Percentiles rank a stretch among this genome's conserved stretches.
phyloP scores from a whole-genome alignment of 2,329 filamentous ascomycete genomes.

The Aspergillus alliaceus region DNA sequence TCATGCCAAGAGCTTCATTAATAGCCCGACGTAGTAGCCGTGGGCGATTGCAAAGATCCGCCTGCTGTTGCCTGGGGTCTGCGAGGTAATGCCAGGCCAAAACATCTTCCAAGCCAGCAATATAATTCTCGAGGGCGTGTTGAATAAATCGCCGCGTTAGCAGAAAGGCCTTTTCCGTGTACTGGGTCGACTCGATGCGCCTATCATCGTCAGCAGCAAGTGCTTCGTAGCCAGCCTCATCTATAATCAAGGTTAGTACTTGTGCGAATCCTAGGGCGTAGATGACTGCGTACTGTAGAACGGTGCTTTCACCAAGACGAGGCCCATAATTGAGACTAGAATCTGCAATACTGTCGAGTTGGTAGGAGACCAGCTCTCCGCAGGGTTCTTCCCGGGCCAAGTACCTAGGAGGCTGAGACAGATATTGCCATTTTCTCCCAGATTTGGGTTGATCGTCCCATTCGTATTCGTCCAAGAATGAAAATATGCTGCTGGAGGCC shows the following conservation, averaged over 20 bases:
- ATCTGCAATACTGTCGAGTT: conserved; percentile 59
- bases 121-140: conserved; percentile 43
- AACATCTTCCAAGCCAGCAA: conserved; percentile 52
- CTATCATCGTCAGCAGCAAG: conserved; percentile 49
- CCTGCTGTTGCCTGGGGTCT: background rate
- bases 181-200: conserved; percentile 48
- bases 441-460: conserved; percentile 60
- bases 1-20: conserved; percentile 25
- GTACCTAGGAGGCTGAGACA: conserved; percentile 61
- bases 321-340: conserved; percentile 56
- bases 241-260: conserved; percentile 24
- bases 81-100: conserved; percentile 53
- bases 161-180: conserved; percentile 57
- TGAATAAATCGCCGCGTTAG: conserved; percentile 54
- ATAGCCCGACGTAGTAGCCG: conserved; percentile 25
- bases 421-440: conserved; percentile 64
- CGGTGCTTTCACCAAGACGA: conserved; percentile 59
- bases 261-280: background rate
- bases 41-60: conserved; percentile 12
- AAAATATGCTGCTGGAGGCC: conserved; percentile 57
- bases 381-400: conserved; percentile 55
- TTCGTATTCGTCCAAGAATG: conserved; percentile 58
- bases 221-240: conserved; percentile 62
- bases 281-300: conserved; percentile 55
- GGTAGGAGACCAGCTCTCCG: conserved; percentile 55